Percentiles rank a stretch among this genome's conserved stretches.
These are phyloP conservation scores for Magnaporthiopsis incrustans DNA, from an alignment of 2,329 filamentous ascomycete species.

Conservation along the genomic window DNA sequence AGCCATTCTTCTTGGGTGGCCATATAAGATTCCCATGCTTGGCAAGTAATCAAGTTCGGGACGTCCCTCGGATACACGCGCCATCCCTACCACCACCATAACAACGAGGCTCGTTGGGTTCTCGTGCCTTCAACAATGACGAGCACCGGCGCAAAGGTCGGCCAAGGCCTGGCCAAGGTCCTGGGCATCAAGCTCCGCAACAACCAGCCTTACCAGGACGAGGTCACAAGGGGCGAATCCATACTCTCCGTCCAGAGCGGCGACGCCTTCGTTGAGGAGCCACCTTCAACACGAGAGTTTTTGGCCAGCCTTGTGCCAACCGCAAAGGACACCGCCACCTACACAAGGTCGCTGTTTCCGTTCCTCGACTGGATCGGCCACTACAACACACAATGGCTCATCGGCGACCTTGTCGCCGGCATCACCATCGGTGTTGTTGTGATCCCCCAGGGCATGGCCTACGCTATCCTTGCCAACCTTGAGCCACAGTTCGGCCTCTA, in stretches of 20 bases:
- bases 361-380: conserved; percentile 81
- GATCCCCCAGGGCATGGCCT: conserved; percentile 96
- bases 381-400: conserved; percentile 86
- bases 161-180: conserved; percentile 67
- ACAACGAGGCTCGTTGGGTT: background rate
- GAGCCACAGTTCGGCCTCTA: conserved; percentile 79
- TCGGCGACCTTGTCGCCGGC: conserved; percentile 80
- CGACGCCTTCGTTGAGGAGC: conserved; percentile 75
- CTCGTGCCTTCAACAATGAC: conserved; percentile 25
- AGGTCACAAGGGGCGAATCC: conserved; percentile 70
- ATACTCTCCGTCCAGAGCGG: conserved; percentile 64
- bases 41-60: too few relatives aligned
- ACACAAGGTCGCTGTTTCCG: conserved; percentile 70
- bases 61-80: too few relatives aligned
- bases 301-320: conserved; percentile 56
- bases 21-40: too few relatives aligned
- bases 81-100: background rate
- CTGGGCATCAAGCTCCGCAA: conserved; percentile 77
- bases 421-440: conserved; percentile 59
- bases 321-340: conserved; percentile 43
- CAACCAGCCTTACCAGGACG: conserved; percentile 49
- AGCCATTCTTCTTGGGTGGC: too few relatives aligned
- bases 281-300: conserved; percentile 70
- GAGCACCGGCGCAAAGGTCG: conserved; percentile 45
- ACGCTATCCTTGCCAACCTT: conserved; percentile 77